A percentile compares a stretch with the other conserved stretches of the same genome.
Conservation (phyloP, 2,329 filamentous ascomycete genomes). For the Colletotrichum cereale region DNA sequence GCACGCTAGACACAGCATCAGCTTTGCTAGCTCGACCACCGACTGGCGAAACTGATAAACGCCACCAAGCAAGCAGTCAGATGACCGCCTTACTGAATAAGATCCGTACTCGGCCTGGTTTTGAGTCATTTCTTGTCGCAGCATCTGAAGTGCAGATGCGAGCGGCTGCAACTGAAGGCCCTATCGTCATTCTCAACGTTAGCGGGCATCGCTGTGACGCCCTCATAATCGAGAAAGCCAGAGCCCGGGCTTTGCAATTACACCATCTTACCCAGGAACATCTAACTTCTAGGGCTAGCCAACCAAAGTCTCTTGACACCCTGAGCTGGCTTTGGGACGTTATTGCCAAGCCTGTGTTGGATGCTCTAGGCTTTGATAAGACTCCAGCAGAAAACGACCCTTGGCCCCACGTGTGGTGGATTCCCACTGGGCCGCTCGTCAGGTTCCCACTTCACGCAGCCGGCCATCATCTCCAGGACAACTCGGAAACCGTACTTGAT, state of each 20-base stretch:
- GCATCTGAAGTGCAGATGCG: constrained; percentile 41
- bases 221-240: constrained; percentile 44
- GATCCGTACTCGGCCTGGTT: constrained; percentile 42
- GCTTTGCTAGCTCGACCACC: background rate
- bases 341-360: constrained; percentile 45
- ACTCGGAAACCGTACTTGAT: constrained; percentile 47
- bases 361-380: constrained; percentile 44
- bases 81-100: constrained; percentile 1
- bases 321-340: constrained; percentile 51
- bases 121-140: constrained; percentile 45
- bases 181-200: constrained; percentile 49
- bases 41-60: background rate
- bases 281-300: background rate
- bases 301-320: constrained; percentile 7
- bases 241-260: constrained; percentile 42
- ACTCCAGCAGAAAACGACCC: background rate
- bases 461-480: constrained; percentile 46
- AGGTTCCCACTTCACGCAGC: constrained; percentile 52
- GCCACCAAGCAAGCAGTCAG: constrained; percentile 1
- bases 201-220: constrained; percentile 48
- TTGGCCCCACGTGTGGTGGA: constrained; percentile 51
- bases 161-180: constrained; percentile 43
- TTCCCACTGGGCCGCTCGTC: constrained; percentile 48
- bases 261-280: constrained; percentile 28
- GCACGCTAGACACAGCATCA: background rate